Conservation (phyloP, 2,329 filamentous ascomycete species). For the Blumeria hordei region DNA sequence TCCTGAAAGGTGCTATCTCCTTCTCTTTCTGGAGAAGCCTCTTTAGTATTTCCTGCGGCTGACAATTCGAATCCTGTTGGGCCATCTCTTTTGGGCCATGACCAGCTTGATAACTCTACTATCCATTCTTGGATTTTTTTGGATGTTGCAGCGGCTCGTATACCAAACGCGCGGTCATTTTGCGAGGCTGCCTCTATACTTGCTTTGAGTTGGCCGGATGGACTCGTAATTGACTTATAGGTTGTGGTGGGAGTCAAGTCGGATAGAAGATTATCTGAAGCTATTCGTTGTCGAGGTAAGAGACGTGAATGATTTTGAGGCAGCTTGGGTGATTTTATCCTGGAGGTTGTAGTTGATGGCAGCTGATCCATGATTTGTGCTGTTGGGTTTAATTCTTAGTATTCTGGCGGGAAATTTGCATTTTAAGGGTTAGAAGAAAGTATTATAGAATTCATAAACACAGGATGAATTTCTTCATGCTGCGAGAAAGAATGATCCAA, state of each 20-base stretch:
- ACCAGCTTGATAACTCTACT: slow-evolving; percentile 39
- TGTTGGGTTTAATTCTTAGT: no score
- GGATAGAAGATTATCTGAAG: slow-evolving; percentile 31
- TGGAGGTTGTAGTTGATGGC: no score
- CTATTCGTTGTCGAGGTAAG: slow-evolving; percentile 9
- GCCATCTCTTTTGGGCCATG: slow-evolving; percentile 26
- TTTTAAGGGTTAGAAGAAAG: no score
- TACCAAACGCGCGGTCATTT: slow-evolving; percentile 45
- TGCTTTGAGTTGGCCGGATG: slow-evolving; percentile 25
- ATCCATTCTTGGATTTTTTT: slow-evolving; percentile 52
- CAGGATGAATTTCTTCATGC: no score
- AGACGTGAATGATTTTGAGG: slow-evolving; percentile 7
- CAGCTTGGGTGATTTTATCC: slow-evolving; percentile 4
- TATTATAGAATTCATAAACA: no score
- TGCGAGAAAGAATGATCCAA: no score
- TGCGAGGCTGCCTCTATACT: slow-evolving; percentile 39
- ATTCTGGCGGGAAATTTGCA: no score
- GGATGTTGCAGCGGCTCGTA: slow-evolving; percentile 44
- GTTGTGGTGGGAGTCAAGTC: slow-evolving; percentile 35
- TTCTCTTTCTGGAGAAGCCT: slow-evolving; percentile 6
- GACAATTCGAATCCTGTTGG: slow-evolving; percentile 30
- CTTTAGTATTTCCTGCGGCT: slow-evolving; percentile 19
- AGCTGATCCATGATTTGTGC: no score
- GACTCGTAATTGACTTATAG: slow-evolving; percentile 32
- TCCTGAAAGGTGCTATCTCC: no score